phyloP scores from a whole-genome alignment of 2,329 filamentous ascomycete genomes.

The Aaosphaeria pasadenensis region DNA sequence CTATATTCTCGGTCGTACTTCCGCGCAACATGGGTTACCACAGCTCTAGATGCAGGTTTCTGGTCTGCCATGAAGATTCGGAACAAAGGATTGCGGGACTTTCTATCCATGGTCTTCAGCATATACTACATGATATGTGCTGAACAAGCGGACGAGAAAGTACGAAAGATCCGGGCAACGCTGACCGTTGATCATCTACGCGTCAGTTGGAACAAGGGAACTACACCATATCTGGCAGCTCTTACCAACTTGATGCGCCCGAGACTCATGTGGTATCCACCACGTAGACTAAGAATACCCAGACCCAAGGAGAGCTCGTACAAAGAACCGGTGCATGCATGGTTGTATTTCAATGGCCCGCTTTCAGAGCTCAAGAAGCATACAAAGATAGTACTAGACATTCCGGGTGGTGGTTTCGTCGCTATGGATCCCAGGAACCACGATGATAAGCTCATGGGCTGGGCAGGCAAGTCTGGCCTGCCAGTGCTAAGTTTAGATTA shows the following conservation, averaged over 20 bases:
- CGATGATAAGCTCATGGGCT: constrained; percentile 89
- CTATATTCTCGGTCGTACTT: constrained; percentile 93
- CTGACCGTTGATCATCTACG: constrained; percentile 89
- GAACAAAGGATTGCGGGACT: constrained; percentile 74
- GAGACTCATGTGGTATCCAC: constrained; percentile 74
- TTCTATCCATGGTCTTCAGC: constrained; percentile 80
- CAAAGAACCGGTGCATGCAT: constrained; percentile 75
- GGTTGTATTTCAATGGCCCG: constrained; percentile 93
- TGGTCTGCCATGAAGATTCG: constrained; percentile 97
- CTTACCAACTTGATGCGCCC: constrained; percentile 73
- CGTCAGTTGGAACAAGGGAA: constrained; percentile 93
- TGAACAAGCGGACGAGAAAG: constrained; percentile 94
- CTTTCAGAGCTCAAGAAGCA: constrained; percentile 73
- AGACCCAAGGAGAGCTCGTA: constrained; percentile 78
- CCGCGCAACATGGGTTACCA: constrained; percentile 93
- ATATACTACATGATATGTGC: constrained; percentile 89
- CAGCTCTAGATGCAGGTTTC: constrained; percentile 91
- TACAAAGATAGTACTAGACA: constrained; percentile 77
- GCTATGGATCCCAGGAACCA: constrained; percentile 94
- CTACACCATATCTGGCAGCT: constrained; percentile 77
- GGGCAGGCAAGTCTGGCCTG: constrained; percentile 85
- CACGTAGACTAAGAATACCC: constrained; percentile 79
- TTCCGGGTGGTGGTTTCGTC: constrained; percentile 92
- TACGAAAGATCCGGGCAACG: constrained; percentile 80
- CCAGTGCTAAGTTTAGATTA: constrained; percentile 92